A percentile compares a stretch with the other conserved stretches of the same genome.
Evolutionary conservation across 2,329 filamentous ascomycete genomes (phyloP).

Genomic region (Chrysoporthe puriensis): DNA sequence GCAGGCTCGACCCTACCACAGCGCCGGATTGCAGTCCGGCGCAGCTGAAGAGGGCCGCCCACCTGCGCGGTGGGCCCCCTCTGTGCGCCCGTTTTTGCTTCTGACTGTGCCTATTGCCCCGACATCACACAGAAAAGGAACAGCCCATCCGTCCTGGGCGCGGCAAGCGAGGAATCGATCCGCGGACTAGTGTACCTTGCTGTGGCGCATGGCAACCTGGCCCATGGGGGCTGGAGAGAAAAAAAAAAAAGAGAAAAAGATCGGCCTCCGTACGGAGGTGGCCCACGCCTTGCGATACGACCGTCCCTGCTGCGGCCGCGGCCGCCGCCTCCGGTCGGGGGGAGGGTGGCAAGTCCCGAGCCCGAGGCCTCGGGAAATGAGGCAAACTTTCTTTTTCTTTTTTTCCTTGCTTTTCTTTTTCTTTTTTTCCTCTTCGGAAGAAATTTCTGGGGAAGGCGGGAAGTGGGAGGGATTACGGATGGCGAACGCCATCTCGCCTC

Average conservation of each 20-base stretch:
- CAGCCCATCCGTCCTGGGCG: not conserved
- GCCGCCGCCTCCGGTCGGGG: conserved; percentile 15
- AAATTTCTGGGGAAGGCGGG: not conserved
- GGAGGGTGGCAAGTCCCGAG: conserved; percentile 17
- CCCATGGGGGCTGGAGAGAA: not conserved
- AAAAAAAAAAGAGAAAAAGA: not conserved
- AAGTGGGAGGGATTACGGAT: not conserved
- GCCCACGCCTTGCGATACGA: conserved; percentile 1
- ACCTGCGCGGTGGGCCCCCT: not conserved
- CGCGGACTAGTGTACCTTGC: not conserved
- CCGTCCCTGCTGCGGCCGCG: not conserved
- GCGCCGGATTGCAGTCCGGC: not conserved
- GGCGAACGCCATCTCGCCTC: not conserved
- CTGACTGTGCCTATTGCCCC: not conserved
- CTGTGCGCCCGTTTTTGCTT: not conserved
- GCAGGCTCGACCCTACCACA: not conserved
- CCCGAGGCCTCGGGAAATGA: conserved; percentile 13
- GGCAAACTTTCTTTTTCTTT: not conserved
- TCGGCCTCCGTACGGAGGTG: conserved; percentile 12
- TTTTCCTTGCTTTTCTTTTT: too few relatives aligned
- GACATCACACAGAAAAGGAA: not conserved
- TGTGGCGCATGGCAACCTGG: conserved; percentile 2
- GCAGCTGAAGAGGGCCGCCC: not conserved
- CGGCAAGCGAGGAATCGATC: not conserved
- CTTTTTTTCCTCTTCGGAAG: too few relatives aligned